Conservation (phyloP, 2,329 filamentous ascomycete genomes). For the Akanthomyces lecanii region DNA sequence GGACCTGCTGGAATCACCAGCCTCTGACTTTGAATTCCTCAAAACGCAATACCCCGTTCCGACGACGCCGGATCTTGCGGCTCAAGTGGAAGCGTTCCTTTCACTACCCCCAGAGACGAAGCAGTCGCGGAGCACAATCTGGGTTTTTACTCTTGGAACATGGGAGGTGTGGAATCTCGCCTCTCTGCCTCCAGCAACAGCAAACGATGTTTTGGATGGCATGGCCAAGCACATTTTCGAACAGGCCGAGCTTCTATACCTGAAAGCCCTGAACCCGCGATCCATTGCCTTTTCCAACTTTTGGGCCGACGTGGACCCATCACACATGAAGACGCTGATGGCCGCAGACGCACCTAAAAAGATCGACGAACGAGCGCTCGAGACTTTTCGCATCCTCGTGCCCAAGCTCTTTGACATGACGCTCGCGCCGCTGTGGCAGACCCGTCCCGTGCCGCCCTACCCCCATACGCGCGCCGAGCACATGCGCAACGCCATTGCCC, state of each 20-base stretch:
- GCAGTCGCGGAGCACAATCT: conserved; percentile 45
- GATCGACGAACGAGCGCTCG: conserved; percentile 28
- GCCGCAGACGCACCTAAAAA: conserved; percentile 22
- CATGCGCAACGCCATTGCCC: conserved; percentile 48
- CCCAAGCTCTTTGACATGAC: conserved; percentile 51
- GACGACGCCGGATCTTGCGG: conserved; percentile 37
- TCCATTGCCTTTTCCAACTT: conserved; percentile 46
- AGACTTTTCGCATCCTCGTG: conserved; percentile 48
- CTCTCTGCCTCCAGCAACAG: conserved; percentile 38
- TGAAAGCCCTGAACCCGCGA: conserved; percentile 35
- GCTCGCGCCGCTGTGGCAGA: conserved; percentile 49
- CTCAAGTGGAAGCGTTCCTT: conserved; percentile 46
- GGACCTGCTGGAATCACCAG: conserved; percentile 31
- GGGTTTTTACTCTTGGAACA: conserved; percentile 50
- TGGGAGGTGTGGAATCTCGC: conserved; percentile 54
- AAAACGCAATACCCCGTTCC: conserved; percentile 40
- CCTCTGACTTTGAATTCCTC: conserved; percentile 42
- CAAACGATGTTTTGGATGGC: conserved; percentile 34
- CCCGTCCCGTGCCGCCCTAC: conserved; percentile 37
- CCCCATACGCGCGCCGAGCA: conserved; percentile 49
- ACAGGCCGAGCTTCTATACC: conserved; percentile 45
- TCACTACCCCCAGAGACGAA: conserved; percentile 29
- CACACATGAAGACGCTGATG: conserved; percentile 26
- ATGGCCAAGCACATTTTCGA: conserved; percentile 39
- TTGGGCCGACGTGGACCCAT: conserved; percentile 29